phyloP scores from a whole-genome alignment of 2,329 filamentous ascomycete species.

The Fusarium hostae region DNA sequence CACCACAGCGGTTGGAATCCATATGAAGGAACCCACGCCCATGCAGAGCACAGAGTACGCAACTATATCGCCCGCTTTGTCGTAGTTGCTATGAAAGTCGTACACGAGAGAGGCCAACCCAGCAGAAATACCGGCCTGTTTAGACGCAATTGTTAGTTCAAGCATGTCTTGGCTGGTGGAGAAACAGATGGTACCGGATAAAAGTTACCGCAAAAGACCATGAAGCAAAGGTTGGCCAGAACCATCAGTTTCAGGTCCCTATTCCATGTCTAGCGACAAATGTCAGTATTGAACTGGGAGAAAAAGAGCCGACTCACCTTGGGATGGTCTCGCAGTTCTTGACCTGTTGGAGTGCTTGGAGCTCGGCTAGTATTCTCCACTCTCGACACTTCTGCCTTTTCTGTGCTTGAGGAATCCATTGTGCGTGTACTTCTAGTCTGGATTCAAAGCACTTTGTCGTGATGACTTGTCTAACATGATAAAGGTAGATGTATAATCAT shows the following conservation, averaged over 20 bases:
- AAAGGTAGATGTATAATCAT: background rate
- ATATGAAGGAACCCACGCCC: background rate
- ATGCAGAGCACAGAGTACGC: background rate
- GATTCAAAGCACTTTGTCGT: fast-evolving
- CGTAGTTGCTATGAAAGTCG: background rate
- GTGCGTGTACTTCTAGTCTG: background rate
- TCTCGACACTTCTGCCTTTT: background rate
- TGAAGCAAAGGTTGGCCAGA: background rate
- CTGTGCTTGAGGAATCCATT: background rate
- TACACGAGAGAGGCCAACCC: background rate
- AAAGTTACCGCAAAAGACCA: background rate
- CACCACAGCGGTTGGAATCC: background rate
- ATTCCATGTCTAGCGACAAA: background rate
- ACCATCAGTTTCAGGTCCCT: background rate
- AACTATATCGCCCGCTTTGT: background rate
- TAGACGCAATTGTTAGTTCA: background rate
- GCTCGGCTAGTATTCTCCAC: background rate
- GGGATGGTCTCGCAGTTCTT: background rate
- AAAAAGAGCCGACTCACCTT: background rate
- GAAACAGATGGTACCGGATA: background rate
- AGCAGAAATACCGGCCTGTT: background rate
- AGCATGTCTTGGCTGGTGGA: fast-evolving
- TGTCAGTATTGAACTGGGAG: background rate
- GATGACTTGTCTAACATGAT: background rate
- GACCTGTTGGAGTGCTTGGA: background rate